phyloP scores from a whole-genome alignment of 805 yeast species.

The Debaryomyces hansenii region DNA sequence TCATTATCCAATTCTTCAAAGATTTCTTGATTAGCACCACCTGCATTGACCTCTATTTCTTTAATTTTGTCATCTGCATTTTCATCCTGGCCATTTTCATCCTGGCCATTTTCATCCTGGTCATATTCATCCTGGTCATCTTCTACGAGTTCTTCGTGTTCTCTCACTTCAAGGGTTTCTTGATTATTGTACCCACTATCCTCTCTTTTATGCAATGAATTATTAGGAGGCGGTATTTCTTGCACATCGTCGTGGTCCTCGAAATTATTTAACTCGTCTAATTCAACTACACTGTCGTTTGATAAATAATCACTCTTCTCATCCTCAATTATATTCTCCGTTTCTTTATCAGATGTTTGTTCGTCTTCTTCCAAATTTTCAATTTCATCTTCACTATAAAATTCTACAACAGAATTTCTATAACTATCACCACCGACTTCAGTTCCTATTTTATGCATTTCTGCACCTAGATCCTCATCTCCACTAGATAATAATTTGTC shows the following conservation, averaged over 20 bases:
- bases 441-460: neutral
- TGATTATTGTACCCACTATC: no score
- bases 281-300: neutral
- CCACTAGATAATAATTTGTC: neutral
- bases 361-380: constrained; percentile 24
- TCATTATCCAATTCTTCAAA: no score
- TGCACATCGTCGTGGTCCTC: neutral
- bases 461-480: constrained; percentile 1
- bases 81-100: neutral
- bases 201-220: no score
- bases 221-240: neutral
- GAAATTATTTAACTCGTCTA: neutral
- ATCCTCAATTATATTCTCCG: neutral
- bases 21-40: neutral
- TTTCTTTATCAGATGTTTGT: neutral
- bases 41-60: neutral
- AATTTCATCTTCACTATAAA: constrained; percentile 25
- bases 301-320: neutral
- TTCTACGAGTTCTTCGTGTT: neutral
- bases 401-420: constrained; percentile 6
- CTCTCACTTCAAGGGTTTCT: no score
- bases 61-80: neutral
- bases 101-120: neutral
- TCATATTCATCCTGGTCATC: constrained; percentile 9
- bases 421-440: neutral